A percentile compares a stretch with the other conserved stretches of the same genome.
Conservation (phyloP, 192 early-diverging fungal species). For the Coemansia sp. region DNA sequence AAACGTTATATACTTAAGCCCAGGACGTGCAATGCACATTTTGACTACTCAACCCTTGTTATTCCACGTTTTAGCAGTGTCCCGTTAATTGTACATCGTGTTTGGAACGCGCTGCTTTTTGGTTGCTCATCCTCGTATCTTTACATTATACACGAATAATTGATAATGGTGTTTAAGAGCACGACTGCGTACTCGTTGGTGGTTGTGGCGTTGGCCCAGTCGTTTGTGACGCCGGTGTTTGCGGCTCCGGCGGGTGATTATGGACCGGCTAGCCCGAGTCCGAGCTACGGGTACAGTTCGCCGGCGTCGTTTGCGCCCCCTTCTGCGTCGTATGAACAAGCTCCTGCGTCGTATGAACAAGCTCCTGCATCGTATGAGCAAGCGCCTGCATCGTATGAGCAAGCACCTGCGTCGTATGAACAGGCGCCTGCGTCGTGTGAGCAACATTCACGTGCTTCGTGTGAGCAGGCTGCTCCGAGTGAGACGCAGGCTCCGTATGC, state of each 20-base stretch:
- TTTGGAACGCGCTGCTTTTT: background rate
- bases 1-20: no score
- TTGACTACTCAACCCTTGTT: no score
- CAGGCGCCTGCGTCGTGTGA: constrained; percentile 3
- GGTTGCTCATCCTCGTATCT: background rate
- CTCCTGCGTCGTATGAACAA: background rate
- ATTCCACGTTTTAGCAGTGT: no score
- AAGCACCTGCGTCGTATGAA: background rate
- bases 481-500: background rate
- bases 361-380: background rate
- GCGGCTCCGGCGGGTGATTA: background rate
- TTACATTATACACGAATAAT: background rate
- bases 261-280: background rate
- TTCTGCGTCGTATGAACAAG: background rate
- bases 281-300: background rate
- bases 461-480: background rate
- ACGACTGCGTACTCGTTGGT: constrained; percentile 41
- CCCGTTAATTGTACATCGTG: no score
- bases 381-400: background rate
- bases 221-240: constrained; percentile 2
- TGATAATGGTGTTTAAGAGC: constrained; percentile 28
- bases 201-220: constrained; percentile 28
- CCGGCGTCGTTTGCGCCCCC: constrained; percentile 7
- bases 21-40: no score
- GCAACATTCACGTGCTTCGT: background rate